Evolutionary conservation across 371 early-diverging fungal species (phyloP).

Genomic region (Smittium culicis): DNA sequence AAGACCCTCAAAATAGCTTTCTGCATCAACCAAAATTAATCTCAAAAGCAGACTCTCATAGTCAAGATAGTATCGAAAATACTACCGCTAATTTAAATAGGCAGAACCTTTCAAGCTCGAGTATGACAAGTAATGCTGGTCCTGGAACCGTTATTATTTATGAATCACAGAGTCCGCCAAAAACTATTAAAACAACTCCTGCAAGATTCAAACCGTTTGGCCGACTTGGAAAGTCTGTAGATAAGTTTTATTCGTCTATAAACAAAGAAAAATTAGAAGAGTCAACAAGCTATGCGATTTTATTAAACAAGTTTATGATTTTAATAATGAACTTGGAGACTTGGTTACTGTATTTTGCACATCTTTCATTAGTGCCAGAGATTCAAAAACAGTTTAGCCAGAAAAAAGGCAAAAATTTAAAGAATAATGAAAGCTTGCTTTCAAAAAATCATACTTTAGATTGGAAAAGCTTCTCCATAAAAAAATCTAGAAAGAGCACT

Average conservation of each 20-base stretch:
- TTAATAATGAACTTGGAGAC: slow-evolving; percentile 21
- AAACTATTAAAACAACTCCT: not conserved
- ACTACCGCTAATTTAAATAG: too few species aligned
- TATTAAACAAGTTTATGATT: slow-evolving; percentile 27
- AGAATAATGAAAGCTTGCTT: too few species aligned
- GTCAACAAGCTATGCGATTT: slow-evolving; percentile 20
- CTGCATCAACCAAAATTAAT: too few species aligned
- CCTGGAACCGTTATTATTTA: too few species aligned
- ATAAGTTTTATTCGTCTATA: slow-evolving; percentile 29
- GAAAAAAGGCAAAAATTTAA: too few species aligned
- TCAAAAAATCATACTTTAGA: too few species aligned
- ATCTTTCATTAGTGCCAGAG: slow-evolving; percentile 24
- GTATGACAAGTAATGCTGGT: too few species aligned
- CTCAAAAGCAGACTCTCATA: too few species aligned
- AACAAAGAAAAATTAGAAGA: slow-evolving; percentile 32
- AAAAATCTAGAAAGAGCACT: slow-evolving; percentile 2
- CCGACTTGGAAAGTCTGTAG: slow-evolving; percentile 32
- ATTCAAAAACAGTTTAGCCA: slow-evolving; percentile 9
- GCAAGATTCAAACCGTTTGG: slow-evolving; percentile 27
- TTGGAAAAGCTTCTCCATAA: not conserved
- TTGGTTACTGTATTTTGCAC: slow-evolving; percentile 27
- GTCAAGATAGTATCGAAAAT: too few species aligned
- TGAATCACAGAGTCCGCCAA: not conserved
- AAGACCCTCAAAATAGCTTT: too few species aligned
- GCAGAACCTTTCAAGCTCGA: too few species aligned